A percentile compares a stretch with the other conserved stretches of the same genome.
Evolutionary conservation across 371 early-diverging fungal genomes (phyloP).

Genomic region (Mucor velutinosus): DNA sequence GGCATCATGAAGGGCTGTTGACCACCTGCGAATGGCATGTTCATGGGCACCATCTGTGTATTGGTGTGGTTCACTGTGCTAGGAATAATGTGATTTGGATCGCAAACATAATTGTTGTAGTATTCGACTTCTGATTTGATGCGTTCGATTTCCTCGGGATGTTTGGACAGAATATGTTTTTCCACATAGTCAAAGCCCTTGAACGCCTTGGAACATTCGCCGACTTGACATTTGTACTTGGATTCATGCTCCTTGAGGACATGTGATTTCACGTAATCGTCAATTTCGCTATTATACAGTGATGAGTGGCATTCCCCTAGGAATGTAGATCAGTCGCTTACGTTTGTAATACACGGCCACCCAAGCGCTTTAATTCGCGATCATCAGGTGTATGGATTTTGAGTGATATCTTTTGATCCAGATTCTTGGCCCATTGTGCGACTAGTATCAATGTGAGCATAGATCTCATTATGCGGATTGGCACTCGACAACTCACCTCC

Average conservation of each 20-base stretch:
- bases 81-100: slow-evolving; percentile 70
- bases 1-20: slow-evolving; percentile 25
- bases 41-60: slow-evolving; percentile 11
- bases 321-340: slow-evolving; percentile 29
- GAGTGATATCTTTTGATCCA: slow-evolving; percentile 67
- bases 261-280: slow-evolving; percentile 57
- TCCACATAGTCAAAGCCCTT: slow-evolving; percentile 91
- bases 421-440: slow-evolving; percentile 58
- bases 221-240: slow-evolving; percentile 85
- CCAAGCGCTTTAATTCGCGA: slow-evolving; percentile 68
- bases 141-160: slow-evolving; percentile 70
- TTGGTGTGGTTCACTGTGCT: slow-evolving; percentile 4
- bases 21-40: neutral
- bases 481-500: slow-evolving; percentile 13
- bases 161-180: slow-evolving; percentile 91
- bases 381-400: slow-evolving; percentile 68
- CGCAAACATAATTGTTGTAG: slow-evolving; percentile 88
- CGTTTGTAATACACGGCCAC: slow-evolving; percentile 76
- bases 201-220: slow-evolving; percentile 89
- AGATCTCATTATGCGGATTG: neutral
- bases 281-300: slow-evolving; percentile 38
- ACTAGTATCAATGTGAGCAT: slow-evolving; percentile 25
- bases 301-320: neutral
- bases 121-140: slow-evolving; percentile 66
- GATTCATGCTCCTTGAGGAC: slow-evolving; percentile 75